phyloP scores from a whole-genome alignment of 2,329 filamentous ascomycete species.

The Colletotrichum sp. region DNA sequence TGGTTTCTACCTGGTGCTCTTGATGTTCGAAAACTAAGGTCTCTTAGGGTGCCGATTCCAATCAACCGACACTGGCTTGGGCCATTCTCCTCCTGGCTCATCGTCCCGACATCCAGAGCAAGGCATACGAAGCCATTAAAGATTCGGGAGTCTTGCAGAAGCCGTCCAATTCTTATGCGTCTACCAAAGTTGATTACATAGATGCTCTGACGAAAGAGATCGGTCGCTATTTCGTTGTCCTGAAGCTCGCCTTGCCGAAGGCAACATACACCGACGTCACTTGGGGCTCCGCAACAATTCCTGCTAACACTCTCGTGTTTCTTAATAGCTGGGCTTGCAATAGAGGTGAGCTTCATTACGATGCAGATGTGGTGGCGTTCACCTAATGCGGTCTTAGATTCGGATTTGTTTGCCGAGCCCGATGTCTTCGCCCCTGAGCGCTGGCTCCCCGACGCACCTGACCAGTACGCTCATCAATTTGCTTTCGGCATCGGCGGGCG shows the following conservation, averaged over 20 bases:
- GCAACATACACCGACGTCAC: conserved; percentile 37
- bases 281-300: conserved; percentile 43
- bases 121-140: conserved; percentile 33
- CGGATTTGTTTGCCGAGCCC: conserved; percentile 66
- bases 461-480: conserved; percentile 48
- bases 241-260: conserved; percentile 68
- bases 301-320: conserved; percentile 54
- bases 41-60: conserved; percentile 29
- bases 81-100: conserved; percentile 31
- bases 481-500: conserved; percentile 58
- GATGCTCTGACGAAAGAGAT: conserved; percentile 70
- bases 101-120: conserved; percentile 30
- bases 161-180: conserved; percentile 4
- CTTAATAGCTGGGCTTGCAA: conserved; percentile 33
- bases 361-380: not conserved
- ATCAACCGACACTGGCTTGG: conserved; percentile 31
- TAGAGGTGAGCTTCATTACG: conserved; percentile 23
- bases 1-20: not conserved
- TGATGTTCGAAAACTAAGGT: not conserved
- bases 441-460: conserved; percentile 37
- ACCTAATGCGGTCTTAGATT: conserved; percentile 42
- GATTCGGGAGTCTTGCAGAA: conserved; percentile 27
- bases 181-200: conserved; percentile 67
- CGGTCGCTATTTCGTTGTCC: conserved; percentile 68
- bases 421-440: conserved; percentile 60